A percentile compares a stretch with the other conserved stretches of the same genome.
Conservation (phyloP, 2,329 filamentous ascomycete genomes). For the Botrytis squamosa region DNA sequence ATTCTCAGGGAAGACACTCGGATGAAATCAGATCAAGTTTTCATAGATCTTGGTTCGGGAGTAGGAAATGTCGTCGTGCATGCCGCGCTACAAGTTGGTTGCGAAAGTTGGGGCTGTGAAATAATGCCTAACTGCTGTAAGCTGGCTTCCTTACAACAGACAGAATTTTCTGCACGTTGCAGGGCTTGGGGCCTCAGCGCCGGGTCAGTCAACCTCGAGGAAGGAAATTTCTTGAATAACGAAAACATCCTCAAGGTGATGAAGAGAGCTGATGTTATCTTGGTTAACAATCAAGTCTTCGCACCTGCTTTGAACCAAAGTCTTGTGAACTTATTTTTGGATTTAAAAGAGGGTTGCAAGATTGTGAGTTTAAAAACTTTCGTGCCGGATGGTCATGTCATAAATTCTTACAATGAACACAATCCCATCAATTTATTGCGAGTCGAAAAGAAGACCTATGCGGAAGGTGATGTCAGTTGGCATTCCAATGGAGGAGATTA, state of each 20-base stretch:
- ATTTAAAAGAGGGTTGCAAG: slow-evolving; percentile 85
- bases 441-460: slow-evolving; percentile 69
- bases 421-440: slow-evolving; percentile 81
- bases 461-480: slow-evolving; percentile 78
- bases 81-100: slow-evolving; percentile 88
- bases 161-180: slow-evolving; percentile 82
- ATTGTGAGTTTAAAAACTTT: slow-evolving; percentile 93
- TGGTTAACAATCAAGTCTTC: slow-evolving; percentile 98
- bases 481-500: slow-evolving; percentile 80
- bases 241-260: slow-evolving; percentile 68
- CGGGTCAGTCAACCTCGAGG: slow-evolving; percentile 75
- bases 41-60: slow-evolving; percentile 92
- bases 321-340: slow-evolving; percentile 85
- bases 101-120: slow-evolving; percentile 94
- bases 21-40: slow-evolving; percentile 80
- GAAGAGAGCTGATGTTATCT: slow-evolving; percentile 85
- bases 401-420: slow-evolving; percentile 68
- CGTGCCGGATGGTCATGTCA: slow-evolving; percentile 75
- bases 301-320: slow-evolving; percentile 81
- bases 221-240: slow-evolving; percentile 81
- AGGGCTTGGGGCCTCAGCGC: slow-evolving; percentile 83
- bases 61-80: slow-evolving; percentile 96
- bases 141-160: slow-evolving; percentile 74
- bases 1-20: slow-evolving; percentile 70
- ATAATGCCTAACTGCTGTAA: slow-evolving; percentile 90